These are phyloP conservation scores for Boletellus sp. DNA, from an alignment of 1,284 basidiomycete species.

Conservation along the genomic window DNA sequence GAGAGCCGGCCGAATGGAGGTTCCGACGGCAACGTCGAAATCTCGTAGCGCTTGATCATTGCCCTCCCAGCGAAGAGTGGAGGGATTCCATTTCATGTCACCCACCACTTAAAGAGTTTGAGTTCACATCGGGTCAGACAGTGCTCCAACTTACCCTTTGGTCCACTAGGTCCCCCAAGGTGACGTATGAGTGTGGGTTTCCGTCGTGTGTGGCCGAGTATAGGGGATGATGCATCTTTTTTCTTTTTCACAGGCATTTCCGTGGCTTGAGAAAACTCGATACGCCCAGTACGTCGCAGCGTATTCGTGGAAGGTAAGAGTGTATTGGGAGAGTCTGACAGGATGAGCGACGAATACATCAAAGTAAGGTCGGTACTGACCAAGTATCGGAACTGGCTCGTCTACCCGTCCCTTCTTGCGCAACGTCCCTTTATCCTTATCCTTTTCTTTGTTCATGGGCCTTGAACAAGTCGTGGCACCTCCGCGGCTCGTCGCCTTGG, in stretches of 20 bases:
- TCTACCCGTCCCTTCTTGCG: constrained; percentile 50
- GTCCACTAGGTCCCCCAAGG: constrained; percentile 63
- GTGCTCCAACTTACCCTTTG: constrained; percentile 63
- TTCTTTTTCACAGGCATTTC: constrained; percentile 51
- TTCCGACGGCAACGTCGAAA: constrained; percentile 80
- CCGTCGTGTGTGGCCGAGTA: constrained; percentile 45
- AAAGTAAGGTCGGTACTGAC: constrained; percentile 33
- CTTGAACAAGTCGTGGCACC: constrained; percentile 49
- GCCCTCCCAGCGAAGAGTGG: constrained; percentile 89
- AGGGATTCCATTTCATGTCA: constrained; percentile 96
- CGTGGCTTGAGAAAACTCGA: constrained; percentile 41
- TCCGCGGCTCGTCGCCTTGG: constrained; percentile 63
- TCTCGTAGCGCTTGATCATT: constrained; percentile 88
- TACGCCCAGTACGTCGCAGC: constrained; percentile 42
- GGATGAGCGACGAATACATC: not conserved
- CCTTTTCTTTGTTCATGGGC: constrained; percentile 31
- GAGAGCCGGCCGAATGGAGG: constrained; percentile 88
- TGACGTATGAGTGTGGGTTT: constrained; percentile 88
- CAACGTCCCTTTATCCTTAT: constrained; percentile 45
- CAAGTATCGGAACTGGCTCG: constrained; percentile 33
- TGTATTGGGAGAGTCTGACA: constrained; percentile 27
- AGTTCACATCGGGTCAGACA: constrained; percentile 14
- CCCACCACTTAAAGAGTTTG: constrained; percentile 62
- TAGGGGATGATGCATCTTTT: constrained; percentile 44
- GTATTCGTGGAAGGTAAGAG: constrained; percentile 35